phyloP scores from a whole-genome alignment of 2,329 filamentous ascomycete species.

The Chaetomium olivaceum region DNA sequence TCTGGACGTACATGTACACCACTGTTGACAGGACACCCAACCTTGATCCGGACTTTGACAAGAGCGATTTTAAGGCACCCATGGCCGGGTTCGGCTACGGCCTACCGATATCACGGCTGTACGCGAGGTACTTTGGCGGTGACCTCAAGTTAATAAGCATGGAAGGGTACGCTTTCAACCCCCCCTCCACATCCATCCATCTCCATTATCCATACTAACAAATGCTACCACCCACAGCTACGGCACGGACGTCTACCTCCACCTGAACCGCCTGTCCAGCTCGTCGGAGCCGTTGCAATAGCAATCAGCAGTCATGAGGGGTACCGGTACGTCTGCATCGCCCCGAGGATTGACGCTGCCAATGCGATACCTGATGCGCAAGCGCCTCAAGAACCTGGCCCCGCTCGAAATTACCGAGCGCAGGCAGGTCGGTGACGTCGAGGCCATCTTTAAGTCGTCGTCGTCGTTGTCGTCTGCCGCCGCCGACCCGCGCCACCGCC shows the following conservation, averaged over 20 bases:
- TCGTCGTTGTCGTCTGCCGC: slow-evolving; percentile 1
- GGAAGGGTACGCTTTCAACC: slow-evolving; percentile 74
- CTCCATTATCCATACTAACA: slow-evolving; percentile 14
- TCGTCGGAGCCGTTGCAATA: slow-evolving; percentile 97
- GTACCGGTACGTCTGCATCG: slow-evolving; percentile 41
- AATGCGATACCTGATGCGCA: slow-evolving; percentile 60
- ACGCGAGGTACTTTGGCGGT: slow-evolving; percentile 95
- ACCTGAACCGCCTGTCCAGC: slow-evolving; percentile 91
- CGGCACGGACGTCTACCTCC: slow-evolving; percentile 96
- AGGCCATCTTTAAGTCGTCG: slow-evolving; percentile 65
- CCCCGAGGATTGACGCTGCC: slow-evolving; percentile 65
- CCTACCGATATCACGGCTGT: slow-evolving; percentile 87
- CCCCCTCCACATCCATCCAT: background rate
- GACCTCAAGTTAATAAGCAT: slow-evolving; percentile 98
- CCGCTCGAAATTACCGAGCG: slow-evolving; percentile 75
- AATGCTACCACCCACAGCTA: slow-evolving; percentile 61
- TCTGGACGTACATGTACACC: slow-evolving; percentile 99
- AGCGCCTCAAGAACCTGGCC: slow-evolving; percentile 60
- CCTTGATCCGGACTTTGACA: slow-evolving; percentile 95
- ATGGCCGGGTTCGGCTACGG: slow-evolving; percentile 99
- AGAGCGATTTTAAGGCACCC: slow-evolving; percentile 97
- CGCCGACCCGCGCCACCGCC: background rate
- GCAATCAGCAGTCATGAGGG: slow-evolving; percentile 86
- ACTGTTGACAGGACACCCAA: slow-evolving; percentile 95
- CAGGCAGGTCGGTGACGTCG: slow-evolving; percentile 86